phyloP scores from a whole-genome alignment of 2,329 filamentous ascomycete species.

The Aspergillus hortae region DNA sequence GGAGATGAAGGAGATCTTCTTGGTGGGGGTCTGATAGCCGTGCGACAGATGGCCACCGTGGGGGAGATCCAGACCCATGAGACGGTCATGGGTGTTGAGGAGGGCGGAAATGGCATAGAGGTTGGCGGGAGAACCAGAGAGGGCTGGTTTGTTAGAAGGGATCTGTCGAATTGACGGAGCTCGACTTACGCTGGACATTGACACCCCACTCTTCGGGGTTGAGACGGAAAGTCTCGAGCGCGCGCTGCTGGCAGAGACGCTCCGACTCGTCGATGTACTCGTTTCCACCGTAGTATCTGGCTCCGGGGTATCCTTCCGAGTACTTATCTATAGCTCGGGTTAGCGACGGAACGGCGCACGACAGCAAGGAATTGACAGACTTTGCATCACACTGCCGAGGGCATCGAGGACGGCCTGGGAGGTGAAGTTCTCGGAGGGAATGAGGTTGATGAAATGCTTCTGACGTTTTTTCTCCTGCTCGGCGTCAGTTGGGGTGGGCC shows the following conservation, averaged over 20 bases:
- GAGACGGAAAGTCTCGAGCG: constrained; percentile 80
- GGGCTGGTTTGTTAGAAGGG: constrained; percentile 47
- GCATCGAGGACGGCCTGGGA: constrained; percentile 90
- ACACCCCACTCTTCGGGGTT: constrained; percentile 89
- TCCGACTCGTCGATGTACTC: constrained; percentile 93
- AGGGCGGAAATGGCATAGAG: constrained; percentile 89
- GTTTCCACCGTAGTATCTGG: constrained; percentile 94
- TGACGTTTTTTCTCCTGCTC: constrained; percentile 86
- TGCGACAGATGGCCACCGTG: constrained; percentile 94
- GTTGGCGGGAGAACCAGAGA: constrained; percentile 75
- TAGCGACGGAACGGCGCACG: constrained; percentile 14
- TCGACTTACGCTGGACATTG: constrained; percentile 75
- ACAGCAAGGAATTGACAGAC: constrained; percentile 47
- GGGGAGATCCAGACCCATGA: constrained; percentile 95
- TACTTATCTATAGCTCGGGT: constrained; percentile 71
- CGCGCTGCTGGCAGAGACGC: constrained; percentile 82
- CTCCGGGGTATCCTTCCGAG: constrained; percentile 95
- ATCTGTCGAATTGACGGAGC: too few species aligned
- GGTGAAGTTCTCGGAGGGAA: constrained; percentile 93
- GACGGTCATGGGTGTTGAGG: constrained; percentile 88
- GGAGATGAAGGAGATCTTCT: constrained; percentile 96
- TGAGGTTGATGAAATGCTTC: constrained; percentile 97
- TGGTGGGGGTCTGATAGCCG: constrained; percentile 92
- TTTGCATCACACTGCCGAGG: constrained; percentile 91
- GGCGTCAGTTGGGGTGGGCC: constrained; percentile 11